Conservation (phyloP, 805 yeast genomes). For the Metschnikowia hibisci region DNA sequence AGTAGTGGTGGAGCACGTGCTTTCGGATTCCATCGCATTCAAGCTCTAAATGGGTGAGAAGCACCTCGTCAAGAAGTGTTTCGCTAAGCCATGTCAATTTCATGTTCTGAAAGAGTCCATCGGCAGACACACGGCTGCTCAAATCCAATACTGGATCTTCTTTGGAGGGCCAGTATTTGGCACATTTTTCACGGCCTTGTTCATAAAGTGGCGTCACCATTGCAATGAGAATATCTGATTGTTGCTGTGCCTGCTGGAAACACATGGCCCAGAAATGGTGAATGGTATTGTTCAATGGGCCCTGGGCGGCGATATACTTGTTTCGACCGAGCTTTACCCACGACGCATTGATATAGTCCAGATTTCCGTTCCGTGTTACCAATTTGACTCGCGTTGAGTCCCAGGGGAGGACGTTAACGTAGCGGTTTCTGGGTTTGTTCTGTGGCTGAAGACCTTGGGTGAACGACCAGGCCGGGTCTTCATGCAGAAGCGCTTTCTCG, state of each 20-base stretch:
- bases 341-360: slow-evolving; percentile 42
- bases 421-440: slow-evolving; percentile 42
- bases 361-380: slow-evolving; percentile 7
- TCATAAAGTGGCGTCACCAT: slow-evolving; percentile 36
- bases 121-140: slow-evolving; percentile 15
- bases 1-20: slow-evolving; percentile 16
- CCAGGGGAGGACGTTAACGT: slow-evolving; percentile 61
- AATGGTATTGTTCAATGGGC: slow-evolving; percentile 71
- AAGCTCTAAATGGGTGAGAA: slow-evolving; percentile 26
- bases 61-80: slow-evolving; percentile 19
- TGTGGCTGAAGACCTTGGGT: slow-evolving; percentile 7
- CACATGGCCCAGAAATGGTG: slow-evolving; percentile 77
- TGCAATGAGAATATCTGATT: slow-evolving; percentile 28
- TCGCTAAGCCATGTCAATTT: slow-evolving; percentile 19
- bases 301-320: slow-evolving; percentile 82
- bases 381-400: slow-evolving; percentile 54
- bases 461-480: slow-evolving; percentile 8
- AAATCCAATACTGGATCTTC: slow-evolving; percentile 20
- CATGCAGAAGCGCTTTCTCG: slow-evolving; percentile 8
- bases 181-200: slow-evolving; percentile 15
- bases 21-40: slow-evolving; percentile 17
- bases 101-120: slow-evolving; percentile 20
- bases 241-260: slow-evolving; percentile 28
- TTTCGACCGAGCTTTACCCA: slow-evolving; percentile 20
- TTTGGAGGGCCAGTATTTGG: slow-evolving; percentile 23